phyloP scores from a whole-genome alignment of 805 yeast species.

The Hanseniaspora valbyensis region DNA sequence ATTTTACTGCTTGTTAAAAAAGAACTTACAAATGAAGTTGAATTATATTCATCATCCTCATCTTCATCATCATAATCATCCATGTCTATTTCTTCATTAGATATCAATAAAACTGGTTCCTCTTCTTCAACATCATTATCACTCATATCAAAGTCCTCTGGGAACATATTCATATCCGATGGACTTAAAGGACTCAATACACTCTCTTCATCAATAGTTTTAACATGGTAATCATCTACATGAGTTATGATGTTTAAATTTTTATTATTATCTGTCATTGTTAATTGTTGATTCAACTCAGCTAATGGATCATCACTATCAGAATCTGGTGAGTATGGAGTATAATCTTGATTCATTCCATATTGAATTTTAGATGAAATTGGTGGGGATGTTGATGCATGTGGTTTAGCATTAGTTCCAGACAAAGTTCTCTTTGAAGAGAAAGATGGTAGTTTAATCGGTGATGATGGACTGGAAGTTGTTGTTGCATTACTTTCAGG shows the following conservation, averaged over 20 bases:
- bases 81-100: not conserved
- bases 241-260: not conserved
- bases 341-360: not conserved
- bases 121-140: not conserved
- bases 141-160: constrained; percentile 15
- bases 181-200: constrained; percentile 7
- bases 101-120: not conserved
- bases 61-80: not conserved
- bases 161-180: constrained; percentile 8
- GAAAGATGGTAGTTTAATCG: constrained; percentile 4
- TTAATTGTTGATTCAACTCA: not conserved
- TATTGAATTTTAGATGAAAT: not conserved
- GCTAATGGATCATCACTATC: not conserved
- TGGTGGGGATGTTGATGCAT: not conserved
- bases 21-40: no score
- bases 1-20: not conserved
- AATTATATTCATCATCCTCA: not conserved
- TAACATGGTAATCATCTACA: not conserved
- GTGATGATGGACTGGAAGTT: constrained; percentile 10
- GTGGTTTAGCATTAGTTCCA: not conserved
- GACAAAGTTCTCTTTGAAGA: constrained; percentile 9
- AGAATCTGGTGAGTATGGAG: not conserved
- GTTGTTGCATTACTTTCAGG: constrained; percentile 7
- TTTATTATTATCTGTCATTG: not conserved
- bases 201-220: constrained; percentile 1